Evolutionary conservation across 1,284 basidiomycete species (phyloP), one percentile per base, ranked within the genome.

Genomic region (Cryptococcus amylolentus): DNA sequence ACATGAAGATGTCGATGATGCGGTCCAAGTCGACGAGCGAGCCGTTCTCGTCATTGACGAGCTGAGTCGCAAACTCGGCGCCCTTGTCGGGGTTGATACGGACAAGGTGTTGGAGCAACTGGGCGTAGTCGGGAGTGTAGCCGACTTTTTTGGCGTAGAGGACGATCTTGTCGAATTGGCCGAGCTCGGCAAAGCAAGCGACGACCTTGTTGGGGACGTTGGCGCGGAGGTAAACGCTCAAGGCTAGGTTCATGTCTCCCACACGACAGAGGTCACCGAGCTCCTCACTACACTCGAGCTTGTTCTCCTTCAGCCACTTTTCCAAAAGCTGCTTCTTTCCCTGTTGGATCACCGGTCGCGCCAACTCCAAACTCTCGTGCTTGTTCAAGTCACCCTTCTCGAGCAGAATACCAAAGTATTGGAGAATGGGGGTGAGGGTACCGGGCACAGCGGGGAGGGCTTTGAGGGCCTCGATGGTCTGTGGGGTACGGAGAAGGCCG

Each of bases 291-390:
- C 96, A 98, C 61, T 96, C 95, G 63, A 99, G 87, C 89, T 98
- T 99, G 81, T 97, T 97, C 83, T 98, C 96, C 80, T 99, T 99
- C 64, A 98, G 81, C 96, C 96, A 99, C 75, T 98, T 98, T 81
- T 99, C 96, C 27, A 99, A 83, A 46, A 98, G 81, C 72, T 98
- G 93, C 80, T 99, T 98, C 72, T 94, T 86, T 54, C 93, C 93
- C 80, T 99, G 96, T 68, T 91, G 88, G 50, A 99, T 81, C 13
- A 99, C 96, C 23, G 96, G 96, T 52, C 92, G 86, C 0, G 96
- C 95, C 44, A 99, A 86, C 77, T 99, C 96, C 46, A 99, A 80
- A 38, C 92, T 96, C 78, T 99, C 96, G 39, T 88, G 84, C 77
- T 95, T 93, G 81, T 99, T 99, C 57, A 99, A 84, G 78, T 97